These are phyloP conservation scores for Capsicum pubescens DNA, from an alignment of 257 asterid species.

Conservation along the genomic window DNA sequence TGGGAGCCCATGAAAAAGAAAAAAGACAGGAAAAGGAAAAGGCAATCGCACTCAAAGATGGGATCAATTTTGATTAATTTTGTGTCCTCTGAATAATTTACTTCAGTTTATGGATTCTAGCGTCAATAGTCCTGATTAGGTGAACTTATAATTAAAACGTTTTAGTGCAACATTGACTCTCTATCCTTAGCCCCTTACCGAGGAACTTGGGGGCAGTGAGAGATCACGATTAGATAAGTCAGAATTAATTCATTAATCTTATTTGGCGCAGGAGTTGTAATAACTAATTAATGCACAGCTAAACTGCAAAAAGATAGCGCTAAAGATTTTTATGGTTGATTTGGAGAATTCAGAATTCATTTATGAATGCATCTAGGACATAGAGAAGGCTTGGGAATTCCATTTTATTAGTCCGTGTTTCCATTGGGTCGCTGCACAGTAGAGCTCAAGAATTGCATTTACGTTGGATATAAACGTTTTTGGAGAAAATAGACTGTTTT, in stretches of 20 bases:
- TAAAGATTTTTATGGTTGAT: not conserved
- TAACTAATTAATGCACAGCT: not conserved
- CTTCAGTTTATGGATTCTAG: not conserved
- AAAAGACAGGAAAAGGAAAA: too few relatives aligned
- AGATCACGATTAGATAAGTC: not conserved
- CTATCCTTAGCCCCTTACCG: not conserved
- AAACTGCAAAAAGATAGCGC: not conserved
- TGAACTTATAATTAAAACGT: not conserved
- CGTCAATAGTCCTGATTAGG: not conserved
- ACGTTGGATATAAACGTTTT: not conserved
- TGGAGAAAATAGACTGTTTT: not conserved
- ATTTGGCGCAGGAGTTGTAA: too few relatives aligned
- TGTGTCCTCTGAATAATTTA: not conserved
- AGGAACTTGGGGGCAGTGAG: not conserved
- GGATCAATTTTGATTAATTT: constrained; percentile 39
- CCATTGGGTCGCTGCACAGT: not conserved
- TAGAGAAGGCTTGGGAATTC: not conserved
- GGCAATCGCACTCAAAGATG: too few relatives aligned
- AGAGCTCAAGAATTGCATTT: not conserved
- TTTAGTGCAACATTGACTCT: not conserved
- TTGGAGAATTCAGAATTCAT: not conserved
- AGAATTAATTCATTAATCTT: not conserved
- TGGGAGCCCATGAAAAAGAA: too few relatives aligned
- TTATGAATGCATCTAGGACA: not conserved
- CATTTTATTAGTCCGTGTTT: not conserved